Evolutionary conservation across 179 eudicot genomes (phyloP).

Genomic region (Gypsophila paniculata): DNA sequence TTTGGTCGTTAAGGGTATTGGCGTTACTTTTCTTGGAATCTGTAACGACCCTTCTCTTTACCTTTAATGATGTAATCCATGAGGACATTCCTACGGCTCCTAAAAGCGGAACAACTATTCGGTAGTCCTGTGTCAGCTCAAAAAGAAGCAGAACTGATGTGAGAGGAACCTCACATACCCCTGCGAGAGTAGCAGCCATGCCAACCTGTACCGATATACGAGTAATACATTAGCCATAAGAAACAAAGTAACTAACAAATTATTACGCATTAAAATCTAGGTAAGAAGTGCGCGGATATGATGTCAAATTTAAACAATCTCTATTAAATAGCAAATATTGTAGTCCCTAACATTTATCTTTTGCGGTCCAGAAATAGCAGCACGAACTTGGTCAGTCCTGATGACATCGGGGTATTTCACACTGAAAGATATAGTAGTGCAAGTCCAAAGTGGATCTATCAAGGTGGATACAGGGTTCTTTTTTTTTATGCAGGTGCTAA

Average conservation of each 20-base stretch:
- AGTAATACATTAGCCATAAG: conserved; percentile 2
- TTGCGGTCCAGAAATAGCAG: not conserved
- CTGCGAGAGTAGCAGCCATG: conserved; percentile 99
- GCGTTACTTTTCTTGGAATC: conserved; percentile 28
- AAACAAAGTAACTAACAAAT: not conserved
- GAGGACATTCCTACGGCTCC: conserved; percentile 93
- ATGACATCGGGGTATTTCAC: not conserved
- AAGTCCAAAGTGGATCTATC: conserved; percentile 3
- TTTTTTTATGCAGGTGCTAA: not conserved
- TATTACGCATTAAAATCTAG: too few species aligned
- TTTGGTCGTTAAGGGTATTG: conserved; percentile 14
- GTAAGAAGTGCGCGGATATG: too few species aligned
- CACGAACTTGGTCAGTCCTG: not conserved
- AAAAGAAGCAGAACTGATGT: conserved; percentile 93
- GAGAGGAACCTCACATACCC: conserved; percentile 96
- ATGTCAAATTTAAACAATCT: not conserved
- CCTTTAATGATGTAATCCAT: conserved; percentile 76
- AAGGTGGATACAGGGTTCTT: not conserved
- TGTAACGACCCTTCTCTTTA: conserved; percentile 34
- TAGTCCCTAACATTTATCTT: not conserved
- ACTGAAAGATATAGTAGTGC: not conserved
- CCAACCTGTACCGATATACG: conserved; percentile 62
- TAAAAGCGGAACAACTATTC: conserved; percentile 88
- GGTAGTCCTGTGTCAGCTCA: conserved; percentile 91
- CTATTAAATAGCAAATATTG: not conserved